Percentiles rank a stretch among this genome's conserved stretches.
Conservation (phyloP, 2,329 filamentous ascomycete species). For the Geosmithia morbida region DNA sequence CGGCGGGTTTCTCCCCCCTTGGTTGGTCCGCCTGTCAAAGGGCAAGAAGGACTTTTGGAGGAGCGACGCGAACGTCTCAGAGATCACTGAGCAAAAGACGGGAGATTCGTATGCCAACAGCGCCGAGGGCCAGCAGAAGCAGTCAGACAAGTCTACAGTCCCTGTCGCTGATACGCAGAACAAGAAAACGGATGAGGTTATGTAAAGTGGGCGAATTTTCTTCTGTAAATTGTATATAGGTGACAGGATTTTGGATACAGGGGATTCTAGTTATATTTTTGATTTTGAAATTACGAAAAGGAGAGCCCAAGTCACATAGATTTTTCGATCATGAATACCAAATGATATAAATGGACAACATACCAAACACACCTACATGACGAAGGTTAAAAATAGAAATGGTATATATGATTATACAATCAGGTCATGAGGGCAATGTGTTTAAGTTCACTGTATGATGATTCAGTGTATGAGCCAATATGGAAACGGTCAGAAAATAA, state of each 20-base stretch:
- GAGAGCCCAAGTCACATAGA: no score
- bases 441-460: slow-evolving; percentile 6
- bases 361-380: no score
- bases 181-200: neutral
- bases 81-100: slow-evolving; percentile 18
- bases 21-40: slow-evolving; percentile 46
- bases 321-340: no score
- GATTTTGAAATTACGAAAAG: neutral
- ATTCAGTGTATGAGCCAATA: slow-evolving; percentile 4
- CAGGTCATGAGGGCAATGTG: slow-evolving; percentile 22
- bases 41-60: slow-evolving; percentile 69
- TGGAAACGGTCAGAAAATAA: neutral
- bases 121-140: neutral
- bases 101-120: slow-evolving; percentile 5
- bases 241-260: neutral
- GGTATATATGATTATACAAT: neutral
- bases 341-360: no score
- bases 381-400: no score
- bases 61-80: slow-evolving; percentile 7
- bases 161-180: neutral
- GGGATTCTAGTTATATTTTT: neutral
- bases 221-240: neutral
- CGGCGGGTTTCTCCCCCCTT: slow-evolving; percentile 61
- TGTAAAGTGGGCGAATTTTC: neutral
- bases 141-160: neutral